Percentiles rank a stretch among this genome's conserved stretches.
phyloP scores from a whole-genome alignment of 192 early-diverging fungal genomes.

The Backusella sp. region DNA sequence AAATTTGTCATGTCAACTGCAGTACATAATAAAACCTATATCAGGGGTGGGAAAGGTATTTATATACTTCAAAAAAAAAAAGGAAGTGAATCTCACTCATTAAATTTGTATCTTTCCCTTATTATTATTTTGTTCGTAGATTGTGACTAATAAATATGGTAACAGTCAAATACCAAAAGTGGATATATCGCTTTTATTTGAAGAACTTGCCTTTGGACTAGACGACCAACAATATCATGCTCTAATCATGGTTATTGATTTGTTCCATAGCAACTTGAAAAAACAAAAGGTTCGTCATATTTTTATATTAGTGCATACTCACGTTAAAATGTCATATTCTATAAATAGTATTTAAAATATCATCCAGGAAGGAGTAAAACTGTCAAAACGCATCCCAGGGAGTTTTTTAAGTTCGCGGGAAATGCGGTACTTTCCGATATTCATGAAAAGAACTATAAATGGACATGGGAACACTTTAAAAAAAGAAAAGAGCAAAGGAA shows the following conservation, averaged over 20 bases:
- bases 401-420: constrained; percentile 66
- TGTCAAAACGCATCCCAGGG: constrained; percentile 67
- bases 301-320: background rate
- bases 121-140: constrained; percentile 1
- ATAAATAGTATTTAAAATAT: constrained; percentile 61
- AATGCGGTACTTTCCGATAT: constrained; percentile 70
- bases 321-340: background rate
- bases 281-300: constrained; percentile 22
- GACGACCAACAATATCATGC: constrained; percentile 75
- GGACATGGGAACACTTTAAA: constrained; percentile 71
- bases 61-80: background rate
- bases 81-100: constrained; percentile 29
- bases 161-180: constrained; percentile 35
- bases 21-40: constrained; percentile 76
- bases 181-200: constrained; percentile 63
- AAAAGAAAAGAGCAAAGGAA: constrained; percentile 67
- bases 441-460: constrained; percentile 66
- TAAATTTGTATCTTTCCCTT: constrained; percentile 16
- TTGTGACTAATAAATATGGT: constrained; percentile 19
- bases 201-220: constrained; percentile 74
- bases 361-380: constrained; percentile 65
- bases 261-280: constrained; percentile 29
- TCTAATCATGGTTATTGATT: constrained; percentile 54
- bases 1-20: constrained; percentile 40
- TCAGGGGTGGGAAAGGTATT: constrained; percentile 68